Evolutionary conservation across 345 rosid species (phyloP).

Genomic region (Salix caprea): DNA sequence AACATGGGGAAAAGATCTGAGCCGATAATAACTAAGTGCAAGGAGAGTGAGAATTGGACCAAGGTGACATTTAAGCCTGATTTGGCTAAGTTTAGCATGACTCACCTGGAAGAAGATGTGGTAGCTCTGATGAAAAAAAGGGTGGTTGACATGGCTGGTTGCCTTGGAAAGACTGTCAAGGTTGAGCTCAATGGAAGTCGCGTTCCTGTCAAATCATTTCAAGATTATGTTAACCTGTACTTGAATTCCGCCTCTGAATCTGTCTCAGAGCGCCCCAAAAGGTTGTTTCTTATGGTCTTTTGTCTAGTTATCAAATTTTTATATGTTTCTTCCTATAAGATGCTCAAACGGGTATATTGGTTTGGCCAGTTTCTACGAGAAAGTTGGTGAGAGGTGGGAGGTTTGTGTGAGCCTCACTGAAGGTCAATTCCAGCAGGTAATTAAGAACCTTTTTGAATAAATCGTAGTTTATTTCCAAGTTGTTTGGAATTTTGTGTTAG

Average conservation of each 20-base stretch:
- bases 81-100: conserved; percentile 72
- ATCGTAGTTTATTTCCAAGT: neutral
- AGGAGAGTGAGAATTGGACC: conserved; percentile 79
- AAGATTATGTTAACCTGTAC: conserved; percentile 73
- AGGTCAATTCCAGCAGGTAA: conserved; percentile 97
- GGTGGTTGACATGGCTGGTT: conserved; percentile 88
- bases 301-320: neutral
- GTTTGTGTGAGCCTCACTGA: conserved; percentile 74
- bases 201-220: conserved; percentile 69
- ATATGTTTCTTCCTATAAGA: neutral
- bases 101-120: conserved; percentile 76
- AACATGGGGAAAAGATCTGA: conserved; percentile 88
- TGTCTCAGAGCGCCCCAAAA: conserved; percentile 39
- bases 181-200: conserved; percentile 78
- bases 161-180: conserved; percentile 87
- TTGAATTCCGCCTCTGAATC: conserved; percentile 44
- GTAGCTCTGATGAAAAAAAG: conserved; percentile 89
- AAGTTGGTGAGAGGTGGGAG: conserved; percentile 88
- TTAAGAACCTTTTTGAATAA: no score
- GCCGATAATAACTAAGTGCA: conserved; percentile 68
- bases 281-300: conserved; percentile 31
- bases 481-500: neutral
- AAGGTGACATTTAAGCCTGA: conserved; percentile 88
- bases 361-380: conserved; percentile 56
- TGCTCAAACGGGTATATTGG: conserved; percentile 11